Base-by-base conservation (phyloP, 192 early-diverging fungal species). In the Rhizoclosmatium sp. region DNA sequence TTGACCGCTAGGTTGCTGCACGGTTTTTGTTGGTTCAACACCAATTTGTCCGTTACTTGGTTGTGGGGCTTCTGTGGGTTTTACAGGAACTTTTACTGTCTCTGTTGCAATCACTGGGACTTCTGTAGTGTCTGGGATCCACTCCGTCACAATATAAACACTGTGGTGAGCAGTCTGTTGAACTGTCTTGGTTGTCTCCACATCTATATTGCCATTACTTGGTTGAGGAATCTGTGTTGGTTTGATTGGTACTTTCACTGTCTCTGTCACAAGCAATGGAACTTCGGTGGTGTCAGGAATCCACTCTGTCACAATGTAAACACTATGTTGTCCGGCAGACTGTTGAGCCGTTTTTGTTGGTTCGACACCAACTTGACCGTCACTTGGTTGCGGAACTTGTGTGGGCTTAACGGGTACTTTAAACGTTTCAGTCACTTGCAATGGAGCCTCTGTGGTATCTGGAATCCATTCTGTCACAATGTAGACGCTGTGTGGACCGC, bases 241-340 rank as follows among this genome's bases (percentile, higher is more conserved):
- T n/a, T n/a, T n/a, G n/a, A n/a, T n/a, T n/a, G n/a, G n/a, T n/a
- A n/a, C n/a, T n/a, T n/a, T n/a, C n/a, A n/a, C n/a, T n/a, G n/a
- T n/a, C n/a, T n/a, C n/a, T n/a, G n/a, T n/a, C n/a, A n/a, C n/a
- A n/a, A n/a, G n/a, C n/a, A n/a, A n/a, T 5, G 66, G 5, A 41
- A 45, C 66, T 4, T 2, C 45, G 14, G 39, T 47, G n/a, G 61
- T 51, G 49, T 71, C 40, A 19, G 69, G 66, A 62, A 75, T 5
- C 72, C 58, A 75, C 45, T 75, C 59, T 2, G 72, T 75, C n/a
- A 59, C 72, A 62, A 61, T 46, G 40, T 75, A 75, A 48, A 71
- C 39, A 68, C 66, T 68, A n/a, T 48, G 66, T 68, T 68, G 14
- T 16, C 40, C 47, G 10, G 60, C 3, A 39, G 62, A n/a, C n/a